Percentiles rank a stretch among this genome's conserved stretches.
Evolutionary conservation across 768 basidiomycete species (phyloP).

Genomic region (Leccinum arenicola): DNA sequence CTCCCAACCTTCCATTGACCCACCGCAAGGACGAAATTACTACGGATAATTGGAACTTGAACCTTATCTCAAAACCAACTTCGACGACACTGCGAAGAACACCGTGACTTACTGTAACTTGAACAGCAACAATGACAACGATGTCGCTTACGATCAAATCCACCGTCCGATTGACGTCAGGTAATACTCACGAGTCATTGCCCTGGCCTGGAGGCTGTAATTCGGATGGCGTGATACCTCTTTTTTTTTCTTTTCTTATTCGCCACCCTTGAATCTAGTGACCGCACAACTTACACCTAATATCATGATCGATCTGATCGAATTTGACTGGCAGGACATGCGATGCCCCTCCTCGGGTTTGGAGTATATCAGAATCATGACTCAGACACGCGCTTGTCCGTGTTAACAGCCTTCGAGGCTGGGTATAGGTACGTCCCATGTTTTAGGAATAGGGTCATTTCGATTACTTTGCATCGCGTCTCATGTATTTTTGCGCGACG

Average conservation of each 20-base stretch:
- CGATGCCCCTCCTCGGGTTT: slow-evolving; percentile 66
- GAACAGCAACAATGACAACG: not conserved
- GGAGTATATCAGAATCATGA: slow-evolving; percentile 67
- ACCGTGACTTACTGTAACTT: no score
- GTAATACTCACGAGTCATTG: slow-evolving; percentile 17
- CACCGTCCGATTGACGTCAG: slow-evolving; percentile 34
- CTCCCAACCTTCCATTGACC: no score
- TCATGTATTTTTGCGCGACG: not conserved
- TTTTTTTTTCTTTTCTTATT: not conserved
- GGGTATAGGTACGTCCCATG: slow-evolving; percentile 54
- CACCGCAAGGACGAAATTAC: no score
- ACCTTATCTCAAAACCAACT: no score
- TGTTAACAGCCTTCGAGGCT: slow-evolving; percentile 57
- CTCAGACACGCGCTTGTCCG: slow-evolving; percentile 44
- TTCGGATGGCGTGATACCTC: not conserved
- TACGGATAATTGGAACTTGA: no score
- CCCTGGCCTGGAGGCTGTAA: not conserved
- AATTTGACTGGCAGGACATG: slow-evolving; percentile 38
- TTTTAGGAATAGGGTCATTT: not conserved
- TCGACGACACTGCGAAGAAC: no score
- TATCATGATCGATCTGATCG: not conserved
- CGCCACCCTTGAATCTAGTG: not conserved
- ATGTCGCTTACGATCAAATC: slow-evolving; percentile 33
- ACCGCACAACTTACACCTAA: not conserved
- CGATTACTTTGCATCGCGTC: not conserved